phyloP scores from a whole-genome alignment of 2,329 filamentous ascomycete genomes.

The Orbilia oligospora region DNA sequence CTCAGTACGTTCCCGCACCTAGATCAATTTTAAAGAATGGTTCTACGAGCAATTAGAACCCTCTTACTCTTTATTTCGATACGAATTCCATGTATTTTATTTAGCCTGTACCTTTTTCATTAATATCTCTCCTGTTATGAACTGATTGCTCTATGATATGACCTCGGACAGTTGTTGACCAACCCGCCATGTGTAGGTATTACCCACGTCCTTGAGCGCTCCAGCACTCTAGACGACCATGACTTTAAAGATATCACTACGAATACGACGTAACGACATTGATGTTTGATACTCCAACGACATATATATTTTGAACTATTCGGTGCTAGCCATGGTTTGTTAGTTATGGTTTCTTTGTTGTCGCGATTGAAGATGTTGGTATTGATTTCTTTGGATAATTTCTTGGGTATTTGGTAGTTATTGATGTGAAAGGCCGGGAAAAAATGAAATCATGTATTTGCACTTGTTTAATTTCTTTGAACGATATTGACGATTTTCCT shows the following conservation, averaged over 20 bases:
- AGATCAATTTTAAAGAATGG: slow-evolving; percentile 60
- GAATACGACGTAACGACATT: slow-evolving; percentile 49
- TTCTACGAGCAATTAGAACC: slow-evolving; percentile 53
- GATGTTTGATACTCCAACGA: slow-evolving; percentile 20
- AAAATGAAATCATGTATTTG: slow-evolving; percentile 33
- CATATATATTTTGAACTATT: slow-evolving; percentile 17
- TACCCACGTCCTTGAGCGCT: slow-evolving; percentile 46
- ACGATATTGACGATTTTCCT: slow-evolving; percentile 52
- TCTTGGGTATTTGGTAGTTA: background rate
- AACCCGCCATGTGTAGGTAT: slow-evolving; percentile 57
- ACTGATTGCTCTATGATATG: slow-evolving; percentile 14
- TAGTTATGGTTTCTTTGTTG: slow-evolving; percentile 17
- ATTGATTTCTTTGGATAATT: slow-evolving; percentile 7
- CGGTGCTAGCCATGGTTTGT: slow-evolving; percentile 7
- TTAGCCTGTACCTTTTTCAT: slow-evolving; percentile 16
- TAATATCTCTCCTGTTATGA: background rate
- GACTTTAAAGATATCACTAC: slow-evolving; percentile 39
- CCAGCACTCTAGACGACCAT: slow-evolving; percentile 32
- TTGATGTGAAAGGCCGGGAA: slow-evolving; percentile 16
- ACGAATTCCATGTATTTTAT: slow-evolving; percentile 31
- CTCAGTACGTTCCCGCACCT: slow-evolving; percentile 60
- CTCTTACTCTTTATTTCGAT: slow-evolving; percentile 11
- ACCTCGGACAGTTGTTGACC: slow-evolving; percentile 55
- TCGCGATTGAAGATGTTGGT: background rate
- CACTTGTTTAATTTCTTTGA: slow-evolving; percentile 9